A percentile compares a stretch with the other conserved stretches of the same genome.
Conservation (phyloP, 2,329 filamentous ascomycete species). For the Alternaria sp. region DNA sequence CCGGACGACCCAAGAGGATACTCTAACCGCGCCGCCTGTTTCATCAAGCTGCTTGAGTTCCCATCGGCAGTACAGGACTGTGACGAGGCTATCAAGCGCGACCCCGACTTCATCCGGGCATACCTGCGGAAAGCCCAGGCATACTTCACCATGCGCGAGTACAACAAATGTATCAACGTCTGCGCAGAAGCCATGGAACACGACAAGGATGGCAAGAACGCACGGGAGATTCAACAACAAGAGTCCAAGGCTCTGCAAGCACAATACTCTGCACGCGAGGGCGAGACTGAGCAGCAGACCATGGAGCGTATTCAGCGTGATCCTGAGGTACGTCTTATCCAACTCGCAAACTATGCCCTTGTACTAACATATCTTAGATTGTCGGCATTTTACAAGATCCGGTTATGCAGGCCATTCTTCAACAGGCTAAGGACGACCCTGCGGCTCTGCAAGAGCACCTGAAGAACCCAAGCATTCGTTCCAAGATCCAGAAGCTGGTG, state of each 20-base stretch:
- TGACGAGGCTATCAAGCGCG: slow-evolving; percentile 87
- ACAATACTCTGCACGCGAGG: slow-evolving; percentile 90
- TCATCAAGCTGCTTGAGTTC: slow-evolving; percentile 96
- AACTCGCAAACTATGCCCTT: neutral
- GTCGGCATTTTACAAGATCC: slow-evolving; percentile 93
- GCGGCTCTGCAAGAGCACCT: slow-evolving; percentile 96
- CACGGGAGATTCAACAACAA: slow-evolving; percentile 91
- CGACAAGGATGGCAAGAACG: slow-evolving; percentile 81
- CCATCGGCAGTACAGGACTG: slow-evolving; percentile 93
- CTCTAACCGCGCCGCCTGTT: slow-evolving; percentile 95
- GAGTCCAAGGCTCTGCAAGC: slow-evolving; percentile 90
- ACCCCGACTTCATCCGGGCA: slow-evolving; percentile 91
- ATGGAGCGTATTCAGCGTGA: slow-evolving; percentile 89
- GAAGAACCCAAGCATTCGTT: slow-evolving; percentile 84
- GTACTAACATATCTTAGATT: slow-evolving; percentile 65
- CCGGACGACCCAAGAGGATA: slow-evolving; percentile 93
- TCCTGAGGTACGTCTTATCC: slow-evolving; percentile 74
- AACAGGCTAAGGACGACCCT: slow-evolving; percentile 94
- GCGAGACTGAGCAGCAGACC: slow-evolving; percentile 96
- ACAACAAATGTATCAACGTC: slow-evolving; percentile 91
- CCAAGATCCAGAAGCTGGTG: slow-evolving; percentile 94
- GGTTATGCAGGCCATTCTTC: slow-evolving; percentile 96
- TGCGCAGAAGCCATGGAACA: slow-evolving; percentile 82
- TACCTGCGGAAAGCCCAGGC: slow-evolving; percentile 97
- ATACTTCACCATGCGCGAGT: slow-evolving; percentile 97